Conservation (phyloP, 164 flowering plant species). For the Annona cherimola region DNA sequence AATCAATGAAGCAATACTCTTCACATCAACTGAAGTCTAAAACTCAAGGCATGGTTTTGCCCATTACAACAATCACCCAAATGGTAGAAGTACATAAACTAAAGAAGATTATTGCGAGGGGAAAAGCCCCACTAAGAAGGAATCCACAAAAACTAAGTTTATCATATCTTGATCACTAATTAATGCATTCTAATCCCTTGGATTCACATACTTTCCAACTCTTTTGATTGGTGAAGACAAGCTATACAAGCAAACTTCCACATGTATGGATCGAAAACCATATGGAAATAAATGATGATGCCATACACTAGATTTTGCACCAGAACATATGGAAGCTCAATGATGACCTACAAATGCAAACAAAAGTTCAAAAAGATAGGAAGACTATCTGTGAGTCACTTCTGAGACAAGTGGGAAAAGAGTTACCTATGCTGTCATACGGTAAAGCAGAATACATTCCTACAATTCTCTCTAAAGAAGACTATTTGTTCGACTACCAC, state of each 20-base stretch:
- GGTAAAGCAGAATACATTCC: conserved; percentile 94
- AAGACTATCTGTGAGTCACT: not conserved
- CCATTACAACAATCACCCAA: too few relatives aligned
- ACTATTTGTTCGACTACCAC: conserved; percentile 90
- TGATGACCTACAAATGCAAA: conserved; percentile 4
- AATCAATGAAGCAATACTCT: too few relatives aligned
- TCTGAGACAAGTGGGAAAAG: not conserved
- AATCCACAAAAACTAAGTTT: not conserved
- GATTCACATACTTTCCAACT: too few relatives aligned
- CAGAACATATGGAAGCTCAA: conserved; percentile 10
- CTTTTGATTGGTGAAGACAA: conserved; percentile 4
- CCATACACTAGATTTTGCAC: conserved; percentile 1
- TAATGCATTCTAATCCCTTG: conserved; percentile 4
- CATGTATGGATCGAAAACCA: conserved; percentile 7
- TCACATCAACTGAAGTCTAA: too few relatives aligned
- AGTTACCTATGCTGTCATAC: conserved; percentile 87
- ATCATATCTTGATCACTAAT: conserved; percentile 7
- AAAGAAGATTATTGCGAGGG: too few relatives aligned
- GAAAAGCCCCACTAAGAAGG: conserved; percentile 7
- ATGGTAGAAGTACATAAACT: too few relatives aligned
- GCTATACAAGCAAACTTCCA: conserved; percentile 5
- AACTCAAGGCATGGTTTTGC: too few relatives aligned
- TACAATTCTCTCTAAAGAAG: conserved; percentile 92
- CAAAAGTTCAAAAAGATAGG: not conserved
- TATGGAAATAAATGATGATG: conserved; percentile 10